Conservation (phyloP, 306 rosid species). For the Rubus parviflorus region DNA sequence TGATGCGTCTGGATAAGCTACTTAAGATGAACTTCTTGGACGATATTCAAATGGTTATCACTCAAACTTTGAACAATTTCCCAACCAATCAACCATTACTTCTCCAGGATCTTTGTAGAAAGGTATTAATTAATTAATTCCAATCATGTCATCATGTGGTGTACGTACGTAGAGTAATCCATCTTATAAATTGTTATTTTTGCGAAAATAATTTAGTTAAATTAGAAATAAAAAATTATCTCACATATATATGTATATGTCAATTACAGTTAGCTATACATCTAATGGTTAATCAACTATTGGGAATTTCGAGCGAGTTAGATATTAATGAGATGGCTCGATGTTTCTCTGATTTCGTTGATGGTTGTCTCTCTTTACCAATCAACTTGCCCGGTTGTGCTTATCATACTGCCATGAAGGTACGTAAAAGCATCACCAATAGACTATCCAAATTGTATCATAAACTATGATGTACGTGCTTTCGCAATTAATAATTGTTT, state of each 20-base stretch:
- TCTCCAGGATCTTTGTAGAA: slow-evolving; percentile 88
- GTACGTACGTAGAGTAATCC: neutral
- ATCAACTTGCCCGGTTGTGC: slow-evolving; percentile 61
- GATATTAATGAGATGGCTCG: slow-evolving; percentile 76
- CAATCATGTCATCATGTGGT: neutral
- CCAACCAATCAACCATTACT: slow-evolving; percentile 54
- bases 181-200: no score
- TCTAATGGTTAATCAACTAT: slow-evolving; percentile 81
- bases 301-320: slow-evolving; percentile 71
- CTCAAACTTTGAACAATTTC: slow-evolving; percentile 56
- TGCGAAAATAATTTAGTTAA: no score
- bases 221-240: neutral
- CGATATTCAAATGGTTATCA: slow-evolving; percentile 71
- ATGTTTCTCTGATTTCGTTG: slow-evolving; percentile 84
- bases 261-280: slow-evolving; percentile 67
- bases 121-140: slow-evolving; percentile 36
- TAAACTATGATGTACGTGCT: neutral
- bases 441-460: no score
- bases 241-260: neutral
- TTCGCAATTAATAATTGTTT: neutral
- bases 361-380: slow-evolving; percentile 86
- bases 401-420: slow-evolving; percentile 92
- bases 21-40: slow-evolving; percentile 63
- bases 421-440: slow-evolving; percentile 1
- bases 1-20: slow-evolving; percentile 73